These are phyloP conservation scores for Prunus padus DNA, from an alignment of 306 rosid species.

Conservation along the genomic window DNA sequence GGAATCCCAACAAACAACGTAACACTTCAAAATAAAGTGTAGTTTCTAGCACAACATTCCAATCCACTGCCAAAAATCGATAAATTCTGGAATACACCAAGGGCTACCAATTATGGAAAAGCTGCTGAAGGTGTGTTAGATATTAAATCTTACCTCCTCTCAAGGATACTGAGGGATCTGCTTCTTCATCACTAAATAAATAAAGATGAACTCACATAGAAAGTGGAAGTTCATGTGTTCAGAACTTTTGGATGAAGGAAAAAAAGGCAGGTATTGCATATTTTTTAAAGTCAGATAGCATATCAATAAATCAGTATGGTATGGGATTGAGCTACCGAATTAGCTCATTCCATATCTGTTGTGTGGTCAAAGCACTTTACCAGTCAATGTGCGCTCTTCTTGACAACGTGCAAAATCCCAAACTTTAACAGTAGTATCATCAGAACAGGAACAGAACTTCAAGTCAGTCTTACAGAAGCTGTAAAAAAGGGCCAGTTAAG, in stretches of 20 bases:
- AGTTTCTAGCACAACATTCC: background rate
- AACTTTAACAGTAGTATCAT: slow-evolving; percentile 92
- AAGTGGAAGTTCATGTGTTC: background rate
- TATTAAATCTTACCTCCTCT: background rate
- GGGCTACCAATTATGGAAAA: background rate
- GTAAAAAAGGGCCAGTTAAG: slow-evolving; percentile 35
- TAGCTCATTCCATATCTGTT: slow-evolving; percentile 18
- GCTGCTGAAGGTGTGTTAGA: background rate
- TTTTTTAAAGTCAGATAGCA: background rate
- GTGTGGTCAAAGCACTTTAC: slow-evolving; percentile 75
- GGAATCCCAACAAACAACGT: background rate
- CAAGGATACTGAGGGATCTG: background rate
- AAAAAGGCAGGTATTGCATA: background rate
- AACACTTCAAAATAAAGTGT: background rate
- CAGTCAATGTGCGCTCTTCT: slow-evolving; percentile 91
- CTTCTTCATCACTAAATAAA: background rate
- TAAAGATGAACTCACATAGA: background rate
- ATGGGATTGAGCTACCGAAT: slow-evolving; percentile 6
- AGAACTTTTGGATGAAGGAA: background rate
- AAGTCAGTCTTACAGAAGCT: slow-evolving; percentile 97
- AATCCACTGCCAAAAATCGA: background rate
- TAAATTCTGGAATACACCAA: background rate
- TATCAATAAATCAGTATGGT: background rate
- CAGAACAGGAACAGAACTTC: slow-evolving; percentile 98
- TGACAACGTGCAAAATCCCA: slow-evolving; percentile 99